phyloP scores from a whole-genome alignment of 768 basidiomycete species.

The Trametes gibbosa region DNA sequence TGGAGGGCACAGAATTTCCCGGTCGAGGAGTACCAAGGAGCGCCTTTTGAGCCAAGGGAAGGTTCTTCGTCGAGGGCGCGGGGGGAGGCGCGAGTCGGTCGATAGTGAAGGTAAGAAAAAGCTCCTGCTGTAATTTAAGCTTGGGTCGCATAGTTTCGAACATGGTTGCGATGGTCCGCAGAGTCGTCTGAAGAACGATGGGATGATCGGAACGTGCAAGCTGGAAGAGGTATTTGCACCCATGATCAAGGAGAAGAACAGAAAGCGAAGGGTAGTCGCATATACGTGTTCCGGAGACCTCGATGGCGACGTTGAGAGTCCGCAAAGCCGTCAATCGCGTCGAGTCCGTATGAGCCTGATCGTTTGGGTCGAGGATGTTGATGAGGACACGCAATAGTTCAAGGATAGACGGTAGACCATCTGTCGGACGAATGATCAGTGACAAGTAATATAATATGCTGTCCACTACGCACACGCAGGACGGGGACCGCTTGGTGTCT shows the following conservation, averaged over 20 bases:
- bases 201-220: slow-evolving; percentile 89
- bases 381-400: slow-evolving; percentile 93
- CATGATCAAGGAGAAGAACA: slow-evolving; percentile 77
- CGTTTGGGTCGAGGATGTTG: slow-evolving; percentile 92
- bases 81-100: slow-evolving; percentile 76
- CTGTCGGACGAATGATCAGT: slow-evolving; percentile 34
- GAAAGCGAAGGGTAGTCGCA: slow-evolving; percentile 76
- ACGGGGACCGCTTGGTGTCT: slow-evolving; percentile 25
- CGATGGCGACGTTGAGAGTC: slow-evolving; percentile 84
- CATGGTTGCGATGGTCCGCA: slow-evolving; percentile 85
- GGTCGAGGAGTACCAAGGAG: slow-evolving; percentile 24
- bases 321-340: slow-evolving; percentile 87
- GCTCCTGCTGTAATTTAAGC: slow-evolving; percentile 92
- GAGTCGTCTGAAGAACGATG: slow-evolving; percentile 70
- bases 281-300: slow-evolving; percentile 75
- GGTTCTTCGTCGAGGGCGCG: slow-evolving; percentile 22
- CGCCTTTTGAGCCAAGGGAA: slow-evolving; percentile 17
- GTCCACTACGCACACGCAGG: background rate
- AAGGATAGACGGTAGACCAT: slow-evolving; percentile 88
- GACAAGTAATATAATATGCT: background rate
- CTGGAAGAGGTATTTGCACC: slow-evolving; percentile 97
- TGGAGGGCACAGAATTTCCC: slow-evolving; percentile 33
- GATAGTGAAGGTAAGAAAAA: slow-evolving; percentile 91
- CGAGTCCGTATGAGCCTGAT: slow-evolving; percentile 94
- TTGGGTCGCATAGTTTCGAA: slow-evolving; percentile 83